Conservation (phyloP, 139 green algal species). For the Asterochloris sp. region DNA sequence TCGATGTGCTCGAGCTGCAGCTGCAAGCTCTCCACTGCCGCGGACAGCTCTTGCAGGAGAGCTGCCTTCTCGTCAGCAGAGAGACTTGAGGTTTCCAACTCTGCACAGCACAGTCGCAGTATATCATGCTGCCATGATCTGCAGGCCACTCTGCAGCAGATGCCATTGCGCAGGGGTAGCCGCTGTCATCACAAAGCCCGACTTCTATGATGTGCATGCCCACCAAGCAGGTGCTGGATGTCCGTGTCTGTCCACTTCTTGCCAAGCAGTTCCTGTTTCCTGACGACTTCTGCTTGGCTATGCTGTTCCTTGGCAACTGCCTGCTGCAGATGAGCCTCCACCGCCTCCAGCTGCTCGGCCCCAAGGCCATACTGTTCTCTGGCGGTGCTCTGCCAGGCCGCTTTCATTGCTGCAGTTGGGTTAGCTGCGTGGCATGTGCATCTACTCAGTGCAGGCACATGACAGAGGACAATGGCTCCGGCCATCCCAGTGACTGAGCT, state of each 20-base stretch:
- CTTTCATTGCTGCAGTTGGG: slow-evolving; percentile 64
- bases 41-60: slow-evolving; percentile 53
- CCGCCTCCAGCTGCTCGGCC: slow-evolving; percentile 45
- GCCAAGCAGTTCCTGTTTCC: no score
- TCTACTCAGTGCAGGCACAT: not conserved
- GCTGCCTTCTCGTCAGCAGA: slow-evolving; percentile 37
- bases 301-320: not conserved
- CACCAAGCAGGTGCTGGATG: no score
- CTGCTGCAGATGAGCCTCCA: slow-evolving; percentile 20
- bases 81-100: slow-evolving; percentile 31
- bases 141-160: not conserved
- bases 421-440: slow-evolving; percentile 42
- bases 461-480: not conserved
- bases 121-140: not conserved
- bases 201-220: no score
- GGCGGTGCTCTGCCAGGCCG: slow-evolving; percentile 50
- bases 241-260: no score
- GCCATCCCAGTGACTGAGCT: slow-evolving; percentile 16
- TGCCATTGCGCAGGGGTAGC: no score
- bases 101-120: slow-evolving; percentile 23
- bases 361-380: slow-evolving; percentile 47
- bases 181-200: no score
- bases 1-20: slow-evolving; percentile 11
- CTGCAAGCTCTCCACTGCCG: slow-evolving; percentile 28
- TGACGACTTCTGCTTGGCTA: no score